Conservation (phyloP, 192 early-diverging fungal genomes). For the Gonapodya sp. region DNA sequence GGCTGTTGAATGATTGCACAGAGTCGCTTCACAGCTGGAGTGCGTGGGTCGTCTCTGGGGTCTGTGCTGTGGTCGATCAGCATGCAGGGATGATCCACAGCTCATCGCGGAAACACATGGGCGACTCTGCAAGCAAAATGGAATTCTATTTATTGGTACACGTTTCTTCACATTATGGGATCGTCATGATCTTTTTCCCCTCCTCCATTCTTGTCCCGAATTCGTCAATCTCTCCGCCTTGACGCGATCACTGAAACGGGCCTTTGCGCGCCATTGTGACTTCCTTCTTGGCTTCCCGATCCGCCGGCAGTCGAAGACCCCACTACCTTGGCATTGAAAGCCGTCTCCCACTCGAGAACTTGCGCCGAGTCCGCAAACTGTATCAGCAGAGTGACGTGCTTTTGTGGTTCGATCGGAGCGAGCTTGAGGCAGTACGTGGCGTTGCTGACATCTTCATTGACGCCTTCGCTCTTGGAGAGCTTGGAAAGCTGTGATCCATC, state of each 20-base stretch:
- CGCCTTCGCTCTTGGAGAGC: background rate
- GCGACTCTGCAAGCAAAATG: background rate
- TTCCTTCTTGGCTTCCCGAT: background rate
- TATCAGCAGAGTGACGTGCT: background rate
- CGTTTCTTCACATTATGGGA: background rate
- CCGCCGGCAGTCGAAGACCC: background rate
- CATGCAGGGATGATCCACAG: too few species aligned
- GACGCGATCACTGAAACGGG: background rate
- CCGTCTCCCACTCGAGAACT: background rate
- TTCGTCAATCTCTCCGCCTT: background rate
- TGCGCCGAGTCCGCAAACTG: background rate
- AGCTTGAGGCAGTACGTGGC: conserved; percentile 1
- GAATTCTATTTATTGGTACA: conserved; percentile 1
- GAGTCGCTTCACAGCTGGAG: too few species aligned
- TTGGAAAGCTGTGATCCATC: background rate
- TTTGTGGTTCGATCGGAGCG: background rate
- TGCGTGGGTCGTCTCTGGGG: too few species aligned
- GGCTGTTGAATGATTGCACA: too few species aligned
- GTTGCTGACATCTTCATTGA: background rate
- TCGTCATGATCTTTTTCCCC: background rate
- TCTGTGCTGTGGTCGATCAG: too few species aligned
- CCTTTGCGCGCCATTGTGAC: background rate
- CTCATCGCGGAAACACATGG: background rate
- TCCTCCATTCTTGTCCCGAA: background rate
- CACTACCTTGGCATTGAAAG: background rate